Evolutionary conservation across 2,329 filamentous ascomycete genomes (phyloP).

Genomic region (Colletotrichum sp.): DNA sequence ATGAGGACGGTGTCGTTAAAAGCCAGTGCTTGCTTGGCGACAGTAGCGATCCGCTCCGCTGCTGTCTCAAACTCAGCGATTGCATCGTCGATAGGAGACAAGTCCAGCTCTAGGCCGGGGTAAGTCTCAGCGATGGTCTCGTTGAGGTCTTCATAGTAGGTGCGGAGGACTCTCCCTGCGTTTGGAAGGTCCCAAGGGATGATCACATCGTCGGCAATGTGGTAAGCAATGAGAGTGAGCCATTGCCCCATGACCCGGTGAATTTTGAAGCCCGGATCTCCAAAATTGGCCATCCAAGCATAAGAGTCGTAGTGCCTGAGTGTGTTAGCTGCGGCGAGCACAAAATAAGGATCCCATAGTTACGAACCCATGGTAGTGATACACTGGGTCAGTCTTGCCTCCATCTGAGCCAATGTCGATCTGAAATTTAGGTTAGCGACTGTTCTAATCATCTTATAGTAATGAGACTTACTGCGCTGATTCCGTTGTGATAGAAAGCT

Average conservation of each 20-base stretch:
- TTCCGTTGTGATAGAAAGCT: slow-evolving; percentile 10
- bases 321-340: background rate
- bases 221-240: slow-evolving; percentile 10
- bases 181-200: slow-evolving; percentile 15
- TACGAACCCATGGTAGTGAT: slow-evolving; percentile 5
- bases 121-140: background rate
- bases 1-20: slow-evolving; percentile 8
- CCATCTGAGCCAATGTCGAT: slow-evolving; percentile 14
- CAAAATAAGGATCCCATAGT: fast-evolving
- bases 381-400: slow-evolving; percentile 8
- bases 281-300: slow-evolving; percentile 55
- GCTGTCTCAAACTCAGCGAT: background rate
- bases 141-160: slow-evolving; percentile 9
- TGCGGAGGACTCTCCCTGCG: slow-evolving; percentile 6
- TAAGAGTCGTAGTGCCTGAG: slow-evolving; percentile 28
- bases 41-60: slow-evolving; percentile 1
- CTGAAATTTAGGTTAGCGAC: background rate
- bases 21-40: background rate
- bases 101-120: background rate
- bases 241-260: slow-evolving; percentile 52
- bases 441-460: background rate
- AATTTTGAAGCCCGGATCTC: slow-evolving; percentile 52
- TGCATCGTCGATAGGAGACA: slow-evolving; percentile 3
- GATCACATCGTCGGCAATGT: slow-evolving; percentile 10
- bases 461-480: background rate